These are phyloP conservation scores for Aspergillus hortae DNA, from an alignment of 2,329 filamentous ascomycete genomes.

Conservation along the genomic window DNA sequence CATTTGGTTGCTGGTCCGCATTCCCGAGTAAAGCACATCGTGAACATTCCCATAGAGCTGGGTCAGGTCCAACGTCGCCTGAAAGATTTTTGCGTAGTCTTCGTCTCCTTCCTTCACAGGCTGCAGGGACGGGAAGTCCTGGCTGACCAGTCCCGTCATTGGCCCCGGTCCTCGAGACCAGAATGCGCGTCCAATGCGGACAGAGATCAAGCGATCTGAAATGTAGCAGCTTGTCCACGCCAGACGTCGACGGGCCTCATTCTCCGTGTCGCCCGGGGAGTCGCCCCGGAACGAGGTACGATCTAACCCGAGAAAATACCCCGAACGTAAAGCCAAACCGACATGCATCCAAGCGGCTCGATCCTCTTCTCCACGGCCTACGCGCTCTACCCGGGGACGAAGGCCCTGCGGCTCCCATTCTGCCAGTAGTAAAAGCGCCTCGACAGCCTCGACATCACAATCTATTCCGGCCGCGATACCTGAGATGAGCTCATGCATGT, in stretches of 20 bases:
- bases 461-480: conserved; percentile 64
- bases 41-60: conserved; percentile 72
- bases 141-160: conserved; percentile 60
- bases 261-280: conserved; percentile 55
- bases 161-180: conserved; percentile 70
- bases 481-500: conserved; percentile 68
- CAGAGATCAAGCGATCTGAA: conserved; percentile 65
- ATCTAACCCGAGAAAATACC: conserved; percentile 68
- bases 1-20: conserved; percentile 64
- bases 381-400: conserved; percentile 56
- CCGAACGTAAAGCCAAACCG: conserved; percentile 65
- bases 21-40: conserved; percentile 69
- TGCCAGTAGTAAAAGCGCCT: conserved; percentile 65
- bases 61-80: conserved; percentile 67
- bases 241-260: conserved; percentile 61
- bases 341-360: conserved; percentile 76
- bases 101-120: conserved; percentile 58
- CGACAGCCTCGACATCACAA: conserved; percentile 66
- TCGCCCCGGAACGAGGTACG: conserved; percentile 64
- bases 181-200: conserved; percentile 68
- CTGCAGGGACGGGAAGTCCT: conserved; percentile 65
- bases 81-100: conserved; percentile 65
- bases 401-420: conserved; percentile 70
- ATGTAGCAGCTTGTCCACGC: conserved; percentile 69
- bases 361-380: conserved; percentile 70